Percentiles rank a stretch among this genome's conserved stretches.
Conservation (phyloP, 768 basidiomycete genomes). For the Boletus barrowsii region DNA sequence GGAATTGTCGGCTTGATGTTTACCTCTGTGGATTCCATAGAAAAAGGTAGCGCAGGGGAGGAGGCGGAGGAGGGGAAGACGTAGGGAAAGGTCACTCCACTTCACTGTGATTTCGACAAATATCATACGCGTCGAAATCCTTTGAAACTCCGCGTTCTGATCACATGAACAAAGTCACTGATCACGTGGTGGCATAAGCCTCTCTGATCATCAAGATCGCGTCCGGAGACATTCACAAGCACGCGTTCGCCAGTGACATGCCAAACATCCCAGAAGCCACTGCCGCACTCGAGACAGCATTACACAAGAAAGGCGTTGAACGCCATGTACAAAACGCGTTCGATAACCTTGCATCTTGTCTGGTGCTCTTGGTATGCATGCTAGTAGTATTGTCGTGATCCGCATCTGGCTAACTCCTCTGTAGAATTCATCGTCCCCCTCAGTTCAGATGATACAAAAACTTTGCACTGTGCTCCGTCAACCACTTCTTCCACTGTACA, state of each 20-base stretch:
- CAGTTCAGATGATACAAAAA: conserved; percentile 36
- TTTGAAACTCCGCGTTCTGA: conserved; percentile 23
- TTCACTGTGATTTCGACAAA: conserved; percentile 1
- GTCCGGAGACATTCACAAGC: too few species aligned
- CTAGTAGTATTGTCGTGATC: neutral
- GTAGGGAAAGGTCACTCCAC: conserved; percentile 1
- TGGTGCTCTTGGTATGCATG: conserved; percentile 42
- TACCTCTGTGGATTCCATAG: conserved; percentile 20
- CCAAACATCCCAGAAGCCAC: conserved; percentile 30
- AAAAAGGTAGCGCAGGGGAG: conserved; percentile 12
- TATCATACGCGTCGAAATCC: conserved; percentile 11
- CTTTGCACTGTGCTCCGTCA: conserved; percentile 41
- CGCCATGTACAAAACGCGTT: conserved; percentile 34
- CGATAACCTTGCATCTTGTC: conserved; percentile 40
- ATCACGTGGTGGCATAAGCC: conserved; percentile 18
- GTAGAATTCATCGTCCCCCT: conserved; percentile 40
- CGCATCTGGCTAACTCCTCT: neutral
- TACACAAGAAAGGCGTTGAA: conserved; percentile 28
- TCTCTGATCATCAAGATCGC: too few species aligned
- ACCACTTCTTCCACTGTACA: conserved; percentile 45
- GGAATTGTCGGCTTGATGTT: conserved; percentile 16
- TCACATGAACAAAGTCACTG: conserved; percentile 30
- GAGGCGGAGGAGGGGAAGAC: neutral
- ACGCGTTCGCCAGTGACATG: conserved; percentile 1
- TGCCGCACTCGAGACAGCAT: conserved; percentile 30